A percentile compares a stretch with the other conserved stretches of the same genome.
These are phyloP conservation scores for Loxodes magnus DNA, from an alignment of 73 alveolate species.

Conservation along the genomic window DNA sequence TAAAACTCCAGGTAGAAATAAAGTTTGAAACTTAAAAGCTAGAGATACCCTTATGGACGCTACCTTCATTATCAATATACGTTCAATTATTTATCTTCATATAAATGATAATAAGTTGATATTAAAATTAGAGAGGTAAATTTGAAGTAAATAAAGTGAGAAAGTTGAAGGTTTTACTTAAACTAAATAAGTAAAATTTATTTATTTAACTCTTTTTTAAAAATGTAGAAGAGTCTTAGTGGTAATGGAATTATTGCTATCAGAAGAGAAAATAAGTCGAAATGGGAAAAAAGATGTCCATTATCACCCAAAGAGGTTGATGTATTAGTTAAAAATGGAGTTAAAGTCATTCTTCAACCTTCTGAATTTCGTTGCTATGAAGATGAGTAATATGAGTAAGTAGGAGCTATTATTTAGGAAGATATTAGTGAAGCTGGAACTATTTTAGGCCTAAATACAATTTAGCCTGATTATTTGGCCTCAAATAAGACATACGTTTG, in stretches of 20 bases:
- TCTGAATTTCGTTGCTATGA: conserved; percentile 58
- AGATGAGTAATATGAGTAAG: conserved; percentile 54
- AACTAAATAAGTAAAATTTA: too few species aligned
- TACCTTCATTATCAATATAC: too few species aligned
- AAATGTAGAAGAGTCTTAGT: too few species aligned
- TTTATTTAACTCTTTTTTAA: too few species aligned
- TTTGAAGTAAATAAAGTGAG: too few species aligned
- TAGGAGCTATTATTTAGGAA: conserved; percentile 60
- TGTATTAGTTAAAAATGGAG: conserved; percentile 7
- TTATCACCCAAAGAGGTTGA: conserved; percentile 58
- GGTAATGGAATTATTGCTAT: conserved; percentile 35
- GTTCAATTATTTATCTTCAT: too few species aligned
- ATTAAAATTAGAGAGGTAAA: too few species aligned
- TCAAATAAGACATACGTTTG: conserved; percentile 54
- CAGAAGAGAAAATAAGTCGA: conserved; percentile 50
- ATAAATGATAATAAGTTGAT: too few species aligned
- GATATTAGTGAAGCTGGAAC: conserved; percentile 48
- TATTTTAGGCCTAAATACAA: conserved; percentile 70
- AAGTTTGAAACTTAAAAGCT: too few species aligned
- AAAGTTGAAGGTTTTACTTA: too few species aligned
- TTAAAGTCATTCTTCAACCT: conserved; percentile 62
- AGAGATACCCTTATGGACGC: too few species aligned
- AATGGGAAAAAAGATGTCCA: conserved; percentile 82
- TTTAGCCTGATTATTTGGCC: conserved; percentile 35
- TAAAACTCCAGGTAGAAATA: too few species aligned